These are phyloP conservation scores for Onygena corvina DNA, from an alignment of 2,329 filamentous ascomycete genomes.

Conservation along the genomic window DNA sequence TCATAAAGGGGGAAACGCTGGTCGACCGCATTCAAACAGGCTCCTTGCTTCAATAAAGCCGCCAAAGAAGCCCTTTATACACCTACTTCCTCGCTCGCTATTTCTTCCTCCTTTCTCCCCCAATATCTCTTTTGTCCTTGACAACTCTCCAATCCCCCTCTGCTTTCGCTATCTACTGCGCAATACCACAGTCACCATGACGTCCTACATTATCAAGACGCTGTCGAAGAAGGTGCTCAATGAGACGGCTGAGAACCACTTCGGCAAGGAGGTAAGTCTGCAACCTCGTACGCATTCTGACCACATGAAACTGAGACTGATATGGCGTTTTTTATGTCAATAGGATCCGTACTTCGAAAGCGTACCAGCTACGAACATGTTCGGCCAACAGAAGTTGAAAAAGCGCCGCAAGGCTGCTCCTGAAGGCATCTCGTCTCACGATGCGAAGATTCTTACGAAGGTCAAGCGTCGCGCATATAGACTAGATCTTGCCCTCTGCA, in stretches of 20 bases:
- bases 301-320: background rate
- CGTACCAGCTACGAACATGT: conserved; percentile 60
- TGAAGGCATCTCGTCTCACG: conserved; percentile 67
- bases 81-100: background rate
- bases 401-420: conserved; percentile 78
- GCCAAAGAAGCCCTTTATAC: background rate
- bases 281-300: background rate
- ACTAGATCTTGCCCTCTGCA: conserved; percentile 75
- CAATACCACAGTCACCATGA: conserved; percentile 12
- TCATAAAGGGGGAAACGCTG: background rate
- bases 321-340: conserved; percentile 8
- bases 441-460: conserved; percentile 68
- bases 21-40: background rate
- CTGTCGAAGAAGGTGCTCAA: conserved; percentile 27
- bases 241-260: conserved; percentile 31
- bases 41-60: background rate
- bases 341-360: conserved; percentile 87
- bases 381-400: conserved; percentile 55
- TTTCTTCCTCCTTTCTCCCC: conserved; percentile 8
- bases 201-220: conserved; percentile 17
- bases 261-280: conserved; percentile 30
- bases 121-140: background rate
- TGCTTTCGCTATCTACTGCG: background rate
- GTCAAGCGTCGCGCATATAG: conserved; percentile 77
- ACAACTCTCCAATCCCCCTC: background rate